Percentiles rank a stretch among this genome's conserved stretches.
phyloP scores from a whole-genome alignment of 148 eudicot species.

The Arbutus unedo region DNA sequence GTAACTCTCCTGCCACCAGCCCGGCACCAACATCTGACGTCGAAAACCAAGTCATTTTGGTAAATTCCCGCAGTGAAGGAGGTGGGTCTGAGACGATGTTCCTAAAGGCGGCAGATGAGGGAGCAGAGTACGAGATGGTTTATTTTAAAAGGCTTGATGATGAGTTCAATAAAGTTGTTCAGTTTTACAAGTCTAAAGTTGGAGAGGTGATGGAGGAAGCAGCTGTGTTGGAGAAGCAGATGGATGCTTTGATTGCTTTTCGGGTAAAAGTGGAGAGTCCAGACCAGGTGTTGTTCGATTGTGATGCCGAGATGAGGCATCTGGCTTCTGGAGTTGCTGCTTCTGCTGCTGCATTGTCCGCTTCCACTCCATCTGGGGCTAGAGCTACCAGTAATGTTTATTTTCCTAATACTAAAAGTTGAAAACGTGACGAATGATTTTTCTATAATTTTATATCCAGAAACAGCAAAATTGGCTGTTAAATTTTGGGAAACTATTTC shows the following conservation, averaged over 20 bases:
- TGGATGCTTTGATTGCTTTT: conserved; percentile 46
- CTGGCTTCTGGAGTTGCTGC: conserved; percentile 11
- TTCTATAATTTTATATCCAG: background rate
- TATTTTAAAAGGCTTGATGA: conserved; percentile 36
- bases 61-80: conserved; percentile 4
- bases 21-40: background rate
- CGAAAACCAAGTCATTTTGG: conserved; percentile 32
- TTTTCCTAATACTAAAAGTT: background rate
- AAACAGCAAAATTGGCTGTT: too few species aligned
- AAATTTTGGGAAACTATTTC: background rate
- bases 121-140: conserved; percentile 29
- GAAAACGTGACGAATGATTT: background rate
- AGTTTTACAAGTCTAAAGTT: conserved; percentile 33
- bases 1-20: background rate
- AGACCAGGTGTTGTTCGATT: background rate
- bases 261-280: conserved; percentile 31
- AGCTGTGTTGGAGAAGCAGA: conserved; percentile 28
- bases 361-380: conserved; percentile 9
- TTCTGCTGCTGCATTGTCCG: conserved; percentile 4
- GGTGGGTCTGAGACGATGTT: conserved; percentile 24
- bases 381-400: conserved; percentile 15
- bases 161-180: conserved; percentile 35
- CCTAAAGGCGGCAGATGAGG: conserved; percentile 26
- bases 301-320: background rate
- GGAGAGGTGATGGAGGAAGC: conserved; percentile 31